Evolutionary conservation across 352 stramenopile species (phyloP).

Genomic region (Poterioochromonas sp.): DNA sequence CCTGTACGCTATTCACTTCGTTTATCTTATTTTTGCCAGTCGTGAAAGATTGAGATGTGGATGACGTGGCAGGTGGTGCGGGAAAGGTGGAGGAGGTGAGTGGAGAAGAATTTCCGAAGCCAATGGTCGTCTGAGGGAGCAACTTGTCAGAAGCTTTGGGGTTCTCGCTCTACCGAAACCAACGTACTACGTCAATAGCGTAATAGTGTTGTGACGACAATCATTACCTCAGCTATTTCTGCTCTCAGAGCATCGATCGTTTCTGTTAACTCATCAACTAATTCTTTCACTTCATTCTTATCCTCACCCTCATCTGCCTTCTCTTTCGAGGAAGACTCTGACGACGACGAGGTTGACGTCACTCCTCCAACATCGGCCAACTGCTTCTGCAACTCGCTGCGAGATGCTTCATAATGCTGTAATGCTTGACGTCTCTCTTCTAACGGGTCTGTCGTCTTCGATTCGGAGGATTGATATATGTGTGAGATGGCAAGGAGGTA

Average conservation of each 20-base stretch:
- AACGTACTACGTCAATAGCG: no score
- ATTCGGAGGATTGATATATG: background rate
- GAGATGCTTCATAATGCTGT: background rate
- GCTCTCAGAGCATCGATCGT: background rate
- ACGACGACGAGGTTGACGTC: background rate
- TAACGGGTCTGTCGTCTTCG: background rate
- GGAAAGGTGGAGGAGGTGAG: no score
- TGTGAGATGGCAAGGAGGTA: background rate
- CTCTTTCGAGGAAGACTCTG: background rate
- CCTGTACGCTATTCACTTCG: no score
- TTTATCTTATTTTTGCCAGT: no score
- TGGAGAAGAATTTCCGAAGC: no score
- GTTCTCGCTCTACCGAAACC: no score
- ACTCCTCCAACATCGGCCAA: background rate
- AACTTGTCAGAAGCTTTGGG: no score
- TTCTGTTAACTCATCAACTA: conserved; percentile 1
- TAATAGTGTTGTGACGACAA: no score
- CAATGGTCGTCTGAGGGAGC: no score
- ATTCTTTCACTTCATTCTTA: background rate
- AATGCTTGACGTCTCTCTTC: background rate
- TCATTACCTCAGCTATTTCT: no score
- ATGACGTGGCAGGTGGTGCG: no score
- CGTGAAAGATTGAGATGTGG: no score
- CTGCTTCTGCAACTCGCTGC: background rate
- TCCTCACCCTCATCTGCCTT: background rate